Conservation (phyloP, 1,284 basidiomycete species). For the Tilletiaria anomala region DNA sequence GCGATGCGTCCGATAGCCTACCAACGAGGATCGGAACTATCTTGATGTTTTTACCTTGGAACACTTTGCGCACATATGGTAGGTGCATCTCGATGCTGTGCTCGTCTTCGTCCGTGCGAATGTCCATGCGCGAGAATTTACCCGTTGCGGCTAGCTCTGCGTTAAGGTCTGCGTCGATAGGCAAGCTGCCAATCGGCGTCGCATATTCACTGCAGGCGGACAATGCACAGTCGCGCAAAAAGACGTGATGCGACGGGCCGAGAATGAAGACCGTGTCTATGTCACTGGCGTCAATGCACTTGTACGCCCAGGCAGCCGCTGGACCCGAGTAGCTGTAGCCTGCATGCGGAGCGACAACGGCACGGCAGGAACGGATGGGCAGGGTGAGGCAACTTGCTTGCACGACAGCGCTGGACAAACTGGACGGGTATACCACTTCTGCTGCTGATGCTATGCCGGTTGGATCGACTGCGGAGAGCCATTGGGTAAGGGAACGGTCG, state of each 20-base stretch:
- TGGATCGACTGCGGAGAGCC: slow-evolving; percentile 7
- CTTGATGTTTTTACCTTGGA: slow-evolving; percentile 57
- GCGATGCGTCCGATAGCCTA: slow-evolving; percentile 50
- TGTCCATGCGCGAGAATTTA: slow-evolving; percentile 57
- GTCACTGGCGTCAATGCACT: slow-evolving; percentile 60
- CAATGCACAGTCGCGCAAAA: slow-evolving; percentile 73
- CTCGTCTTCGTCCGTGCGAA: slow-evolving; percentile 70
- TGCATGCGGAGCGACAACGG: slow-evolving; percentile 97
- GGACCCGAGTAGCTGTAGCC: slow-evolving; percentile 90
- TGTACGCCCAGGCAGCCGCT: slow-evolving; percentile 90
- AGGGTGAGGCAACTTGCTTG: slow-evolving; percentile 42
- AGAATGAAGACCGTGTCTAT: slow-evolving; percentile 85
- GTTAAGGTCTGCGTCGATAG: slow-evolving; percentile 63
- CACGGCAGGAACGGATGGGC: slow-evolving; percentile 66
- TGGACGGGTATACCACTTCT: slow-evolving; percentile 5
- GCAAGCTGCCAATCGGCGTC: slow-evolving; percentile 73
- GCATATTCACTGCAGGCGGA: slow-evolving; percentile 60
- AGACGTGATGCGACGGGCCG: slow-evolving; percentile 87
- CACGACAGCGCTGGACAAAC: background rate
- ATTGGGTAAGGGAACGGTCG: slow-evolving; percentile 6
- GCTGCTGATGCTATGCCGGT: slow-evolving; percentile 1
- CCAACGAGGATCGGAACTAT: slow-evolving; percentile 89
- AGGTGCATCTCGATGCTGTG: slow-evolving; percentile 98
- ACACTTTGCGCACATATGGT: slow-evolving; percentile 77
- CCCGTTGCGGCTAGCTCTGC: slow-evolving; percentile 54